These are phyloP conservation scores for Globisporangium paddicum DNA, from an alignment of 352 stramenopile genomes.

Conservation along the genomic window DNA sequence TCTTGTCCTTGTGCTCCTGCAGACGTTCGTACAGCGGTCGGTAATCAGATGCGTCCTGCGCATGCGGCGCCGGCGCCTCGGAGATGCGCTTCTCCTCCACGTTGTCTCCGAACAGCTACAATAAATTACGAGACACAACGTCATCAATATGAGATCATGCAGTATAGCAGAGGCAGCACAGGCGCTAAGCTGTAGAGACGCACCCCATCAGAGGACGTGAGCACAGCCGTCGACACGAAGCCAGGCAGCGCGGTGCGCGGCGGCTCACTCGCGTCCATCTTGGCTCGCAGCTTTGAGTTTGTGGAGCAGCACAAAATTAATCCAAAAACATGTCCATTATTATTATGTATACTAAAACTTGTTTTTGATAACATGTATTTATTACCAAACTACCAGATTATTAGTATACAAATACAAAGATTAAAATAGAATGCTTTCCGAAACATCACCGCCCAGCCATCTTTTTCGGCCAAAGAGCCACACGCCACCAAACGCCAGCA, in stretches of 20 bases:
- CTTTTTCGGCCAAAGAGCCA: neutral
- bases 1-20: conserved; percentile 70
- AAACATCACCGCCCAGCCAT: neutral
- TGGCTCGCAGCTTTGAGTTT: neutral
- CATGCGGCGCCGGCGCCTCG: conserved; percentile 39
- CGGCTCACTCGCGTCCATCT: conserved; percentile 2
- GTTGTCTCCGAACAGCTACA: conserved; percentile 88
- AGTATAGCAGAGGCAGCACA: neutral
- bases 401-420: neutral
- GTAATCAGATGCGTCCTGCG: conserved; percentile 44
- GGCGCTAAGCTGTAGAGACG: conserved; percentile 8
- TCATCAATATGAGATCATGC: neutral
- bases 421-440: neutral
- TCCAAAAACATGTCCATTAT: neutral
- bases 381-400: neutral
- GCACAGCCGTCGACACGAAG: conserved; percentile 79
- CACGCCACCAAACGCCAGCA: neutral
- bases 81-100: conserved; percentile 79
- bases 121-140: too few species aligned
- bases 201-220: conserved; percentile 84
- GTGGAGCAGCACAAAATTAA: neutral
- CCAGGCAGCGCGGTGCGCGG: conserved; percentile 30
- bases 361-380: neutral
- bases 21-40: conserved; percentile 80
- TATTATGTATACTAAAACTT: neutral